phyloP scores from a whole-genome alignment of 1,284 basidiomycete species.

The Cyathus olla region DNA sequence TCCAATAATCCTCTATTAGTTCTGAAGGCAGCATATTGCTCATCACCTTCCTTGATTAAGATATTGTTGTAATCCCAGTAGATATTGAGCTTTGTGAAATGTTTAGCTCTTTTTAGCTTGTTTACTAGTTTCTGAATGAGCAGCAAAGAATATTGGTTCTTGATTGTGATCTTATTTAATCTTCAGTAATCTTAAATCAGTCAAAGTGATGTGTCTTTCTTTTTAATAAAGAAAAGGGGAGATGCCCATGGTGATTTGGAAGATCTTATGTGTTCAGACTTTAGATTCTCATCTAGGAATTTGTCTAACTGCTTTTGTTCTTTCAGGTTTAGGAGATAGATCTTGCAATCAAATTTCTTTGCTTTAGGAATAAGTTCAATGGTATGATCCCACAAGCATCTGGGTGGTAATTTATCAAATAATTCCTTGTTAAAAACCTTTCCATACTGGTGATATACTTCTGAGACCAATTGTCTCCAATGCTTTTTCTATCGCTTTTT shows the following conservation, averaged over 20 bases:
- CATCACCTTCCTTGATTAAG: too few relatives aligned
- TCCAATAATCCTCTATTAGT: too few relatives aligned
- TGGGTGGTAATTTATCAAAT: conserved; percentile 16
- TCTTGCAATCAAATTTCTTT: conserved; percentile 4
- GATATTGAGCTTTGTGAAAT: too few relatives aligned
- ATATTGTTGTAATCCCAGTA: too few relatives aligned
- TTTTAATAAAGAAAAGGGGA: conserved; percentile 50
- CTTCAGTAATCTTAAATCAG: conserved; percentile 17
- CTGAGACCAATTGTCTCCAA: background rate
- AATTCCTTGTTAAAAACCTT: conserved; percentile 19
- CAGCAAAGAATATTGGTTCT: too few relatives aligned
- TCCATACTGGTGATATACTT: background rate
- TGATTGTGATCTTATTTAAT: too few relatives aligned
- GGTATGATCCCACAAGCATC: conserved; percentile 23
- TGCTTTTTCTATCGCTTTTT: background rate
- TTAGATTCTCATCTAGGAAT: conserved; percentile 20
- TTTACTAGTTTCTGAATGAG: too few relatives aligned
- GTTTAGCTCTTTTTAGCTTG: too few relatives aligned
- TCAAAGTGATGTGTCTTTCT: conserved; percentile 50
- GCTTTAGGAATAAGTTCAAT: conserved; percentile 19
- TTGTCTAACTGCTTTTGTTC: conserved; percentile 5
- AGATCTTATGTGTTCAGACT: conserved; percentile 24
- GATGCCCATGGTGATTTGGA: conserved; percentile 41
- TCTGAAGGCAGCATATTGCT: too few relatives aligned
- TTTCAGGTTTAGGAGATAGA: conserved; percentile 38